phyloP scores from a whole-genome alignment of 2,329 filamentous ascomycete species.

The Fusarium zealandicum region DNA sequence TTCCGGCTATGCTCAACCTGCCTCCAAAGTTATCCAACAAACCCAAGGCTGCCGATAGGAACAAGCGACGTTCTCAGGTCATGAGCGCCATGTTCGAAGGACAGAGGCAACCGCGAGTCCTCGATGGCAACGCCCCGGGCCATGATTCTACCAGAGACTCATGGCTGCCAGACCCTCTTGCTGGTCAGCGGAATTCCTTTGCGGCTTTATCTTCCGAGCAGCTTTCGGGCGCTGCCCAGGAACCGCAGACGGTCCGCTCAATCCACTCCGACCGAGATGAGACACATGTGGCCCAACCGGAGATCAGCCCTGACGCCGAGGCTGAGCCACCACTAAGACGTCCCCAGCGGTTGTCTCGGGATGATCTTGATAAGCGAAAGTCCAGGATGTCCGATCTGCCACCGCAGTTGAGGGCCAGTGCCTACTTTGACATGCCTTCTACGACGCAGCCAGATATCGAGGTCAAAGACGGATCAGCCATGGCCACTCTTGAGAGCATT shows the following conservation, averaged over 20 bases:
- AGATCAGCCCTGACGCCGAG: conserved; percentile 24
- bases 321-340: conserved; percentile 41
- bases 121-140: conserved; percentile 20
- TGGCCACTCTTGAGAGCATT: conserved; percentile 88
- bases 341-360: conserved; percentile 46
- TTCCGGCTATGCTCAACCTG: conserved; percentile 91
- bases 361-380: conserved; percentile 45
- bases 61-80: conserved; percentile 77
- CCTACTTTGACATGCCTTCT: conserved; percentile 81
- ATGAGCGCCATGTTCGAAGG: conserved; percentile 64
- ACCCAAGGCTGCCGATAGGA: conserved; percentile 67
- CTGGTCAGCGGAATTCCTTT: conserved; percentile 48
- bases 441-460: conserved; percentile 57
- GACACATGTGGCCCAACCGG: conserved; percentile 20
- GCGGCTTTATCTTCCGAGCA: conserved; percentile 43
- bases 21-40: conserved; percentile 85
- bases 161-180: conserved; percentile 58
- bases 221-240: conserved; percentile 27
- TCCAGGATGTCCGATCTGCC: conserved; percentile 62
- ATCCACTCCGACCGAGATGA: conserved; percentile 27
- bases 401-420: conserved; percentile 86
- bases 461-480: conserved; percentile 80
- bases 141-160: conserved; percentile 39
- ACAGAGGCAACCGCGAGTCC: conserved; percentile 37
- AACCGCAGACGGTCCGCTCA: conserved; percentile 28